These are phyloP conservation scores for Phyllosticta citriasiana DNA, from an alignment of 2,329 filamentous ascomycete species.

Conservation along the genomic window DNA sequence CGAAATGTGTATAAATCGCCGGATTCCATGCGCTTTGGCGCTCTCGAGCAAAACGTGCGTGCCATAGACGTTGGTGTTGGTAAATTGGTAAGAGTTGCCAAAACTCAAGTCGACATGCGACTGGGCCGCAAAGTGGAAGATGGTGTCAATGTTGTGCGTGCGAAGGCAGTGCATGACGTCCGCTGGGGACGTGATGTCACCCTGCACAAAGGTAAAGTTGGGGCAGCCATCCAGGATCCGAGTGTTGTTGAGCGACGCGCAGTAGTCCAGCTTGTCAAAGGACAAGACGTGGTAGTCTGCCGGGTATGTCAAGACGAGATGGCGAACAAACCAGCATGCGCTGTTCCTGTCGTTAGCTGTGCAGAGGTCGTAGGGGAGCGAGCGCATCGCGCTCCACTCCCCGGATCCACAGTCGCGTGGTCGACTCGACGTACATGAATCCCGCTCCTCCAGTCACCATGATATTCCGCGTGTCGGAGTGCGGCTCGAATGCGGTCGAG, in stretches of 20 bases:
- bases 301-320: constrained; percentile 64
- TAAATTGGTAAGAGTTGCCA: constrained; percentile 73
- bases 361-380: background rate
- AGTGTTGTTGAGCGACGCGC: constrained; percentile 71
- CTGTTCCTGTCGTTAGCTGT: constrained; percentile 31
- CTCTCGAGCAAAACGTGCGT: constrained; percentile 76
- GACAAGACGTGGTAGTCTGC: constrained; percentile 68
- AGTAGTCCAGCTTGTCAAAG: constrained; percentile 80
- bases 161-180: constrained; percentile 63
- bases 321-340: constrained; percentile 73
- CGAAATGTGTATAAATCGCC: constrained; percentile 69
- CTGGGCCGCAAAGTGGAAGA: constrained; percentile 80
- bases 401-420: background rate
- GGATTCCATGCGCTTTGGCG: constrained; percentile 60
- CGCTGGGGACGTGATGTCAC: constrained; percentile 62
- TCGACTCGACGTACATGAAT: constrained; percentile 57
- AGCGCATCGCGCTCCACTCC: constrained; percentile 4
- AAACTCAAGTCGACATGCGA: constrained; percentile 78
- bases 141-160: constrained; percentile 63
- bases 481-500: constrained; percentile 59
- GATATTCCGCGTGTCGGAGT: constrained; percentile 64
- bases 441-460: constrained; percentile 77
- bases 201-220: constrained; percentile 73
- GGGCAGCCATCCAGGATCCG: constrained; percentile 53
- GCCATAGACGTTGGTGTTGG: constrained; percentile 70